These are phyloP conservation scores for Leccinum fallax DNA, from an alignment of 1,284 basidiomycete species.

Conservation along the genomic window DNA sequence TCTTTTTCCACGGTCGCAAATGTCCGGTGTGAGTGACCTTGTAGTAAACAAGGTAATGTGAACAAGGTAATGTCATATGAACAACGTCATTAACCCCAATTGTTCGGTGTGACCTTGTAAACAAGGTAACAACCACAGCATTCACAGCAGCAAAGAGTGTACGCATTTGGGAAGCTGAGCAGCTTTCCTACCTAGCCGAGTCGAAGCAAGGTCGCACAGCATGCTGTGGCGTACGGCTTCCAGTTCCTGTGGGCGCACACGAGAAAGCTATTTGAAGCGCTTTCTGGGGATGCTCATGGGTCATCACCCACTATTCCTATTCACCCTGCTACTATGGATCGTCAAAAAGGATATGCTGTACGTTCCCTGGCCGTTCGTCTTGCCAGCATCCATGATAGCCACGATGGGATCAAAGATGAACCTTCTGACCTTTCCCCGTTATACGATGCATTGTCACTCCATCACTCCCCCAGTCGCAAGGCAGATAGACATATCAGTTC, in stretches of 20 bases:
- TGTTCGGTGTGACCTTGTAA: no score
- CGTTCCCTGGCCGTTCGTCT: not conserved
- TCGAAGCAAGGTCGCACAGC: not conserved
- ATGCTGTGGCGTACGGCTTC: not conserved
- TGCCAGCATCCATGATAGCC: not conserved
- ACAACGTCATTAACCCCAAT: no score
- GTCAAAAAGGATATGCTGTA: not conserved
- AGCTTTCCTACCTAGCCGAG: not conserved
- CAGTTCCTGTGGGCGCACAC: not conserved
- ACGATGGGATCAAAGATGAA: not conserved
- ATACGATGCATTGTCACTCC: constrained; percentile 15
- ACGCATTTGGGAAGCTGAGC: not conserved
- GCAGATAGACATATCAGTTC: not conserved
- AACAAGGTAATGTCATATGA: no score
- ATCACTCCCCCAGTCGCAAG: not conserved
- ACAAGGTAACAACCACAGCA: not conserved
- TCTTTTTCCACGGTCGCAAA: no score
- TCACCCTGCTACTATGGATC: not conserved
- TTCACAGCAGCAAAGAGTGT: not conserved
- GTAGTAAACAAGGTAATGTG: no score
- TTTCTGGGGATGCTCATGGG: not conserved
- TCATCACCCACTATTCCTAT: not conserved
- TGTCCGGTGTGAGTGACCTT: no score
- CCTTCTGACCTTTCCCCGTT: constrained; percentile 17
- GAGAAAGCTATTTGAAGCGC: not conserved